Evolutionary conservation across 2,329 filamentous ascomycete genomes (phyloP), one percentile per base, ranked within the genome.

Genomic region (Raffaelea deltoideospora): DNA sequence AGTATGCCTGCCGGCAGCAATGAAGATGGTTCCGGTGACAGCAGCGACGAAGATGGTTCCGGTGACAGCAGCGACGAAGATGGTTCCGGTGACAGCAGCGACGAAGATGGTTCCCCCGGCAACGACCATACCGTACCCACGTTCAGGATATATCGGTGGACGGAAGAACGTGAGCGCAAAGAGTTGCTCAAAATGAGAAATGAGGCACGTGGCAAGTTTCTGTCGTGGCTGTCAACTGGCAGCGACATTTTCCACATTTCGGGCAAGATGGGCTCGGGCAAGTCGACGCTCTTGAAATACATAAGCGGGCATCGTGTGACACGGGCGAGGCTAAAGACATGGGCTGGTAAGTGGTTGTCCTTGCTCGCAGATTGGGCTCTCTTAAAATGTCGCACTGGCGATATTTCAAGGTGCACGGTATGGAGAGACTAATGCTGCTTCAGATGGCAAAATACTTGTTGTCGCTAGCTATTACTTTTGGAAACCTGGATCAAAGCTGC

Each of bases 231-330:
- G 7, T 11, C 24, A 5, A 9, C 26, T 8, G 39, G 31, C 9
- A 13, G 14, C 6, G 39, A 35, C 7, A 33, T 41, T 5, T 41
- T 37, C 14, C 39, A 41, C 10, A 33, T 41, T 9, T 29, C 31
- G 1, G 39, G 39, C 3, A 41, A 41, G 20, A 22, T 33, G 4
- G 39, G 35, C n/a, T 35, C 39, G 1, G 39, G 39, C 18, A 41
- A 41, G 28, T 41, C 39, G 3, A 34, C 39, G 13, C 23, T 41
- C n/a, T 29, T 41, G 35, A 41, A 41, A 10, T 19, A n/a, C 2
- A 4, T 41, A 7, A 5, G 18, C 8, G 5, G 18, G 3, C 23
- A 35, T 19, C 3, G 6, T 1, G 32, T 20, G 19, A 33, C 39
- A 4, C 3, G 7, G 1, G 4, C 4, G 4, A 10, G 31, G 1